Evolutionary conservation across 2,329 filamentous ascomycete species (phyloP).

Genomic region (Fragosphaeria purpurea): DNA sequence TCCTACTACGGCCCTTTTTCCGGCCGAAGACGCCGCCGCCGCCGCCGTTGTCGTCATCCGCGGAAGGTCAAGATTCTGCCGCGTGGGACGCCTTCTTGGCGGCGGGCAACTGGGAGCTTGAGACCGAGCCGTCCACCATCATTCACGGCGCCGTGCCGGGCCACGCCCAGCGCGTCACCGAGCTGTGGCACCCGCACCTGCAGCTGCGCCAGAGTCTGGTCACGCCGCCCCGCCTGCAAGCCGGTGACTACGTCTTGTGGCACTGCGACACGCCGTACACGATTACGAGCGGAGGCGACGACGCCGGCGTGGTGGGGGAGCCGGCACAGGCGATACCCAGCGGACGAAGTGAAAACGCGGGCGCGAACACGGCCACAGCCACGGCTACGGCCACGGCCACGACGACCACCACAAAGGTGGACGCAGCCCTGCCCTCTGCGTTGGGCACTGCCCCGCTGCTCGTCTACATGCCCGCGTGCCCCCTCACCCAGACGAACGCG

Average conservation of each 20-base stretch:
- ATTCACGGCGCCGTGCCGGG: constrained; percentile 49
- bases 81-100: constrained; percentile 41
- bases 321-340: not conserved
- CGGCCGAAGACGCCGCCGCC: constrained; percentile 26
- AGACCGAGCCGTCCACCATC: constrained; percentile 41
- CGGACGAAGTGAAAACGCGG: constrained; percentile 2
- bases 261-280: constrained; percentile 49
- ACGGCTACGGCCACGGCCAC: constrained; percentile 21
- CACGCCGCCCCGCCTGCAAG: constrained; percentile 43
- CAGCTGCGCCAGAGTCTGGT: constrained; percentile 42
- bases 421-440: not conserved
- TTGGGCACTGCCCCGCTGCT: constrained; percentile 38
- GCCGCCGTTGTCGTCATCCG: constrained; percentile 25
- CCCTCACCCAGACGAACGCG: constrained; percentile 47
- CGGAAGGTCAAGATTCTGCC: constrained; percentile 16
- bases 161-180: constrained; percentile 47
- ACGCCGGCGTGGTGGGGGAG: too few relatives aligned
- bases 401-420: not conserved
- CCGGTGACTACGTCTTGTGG: constrained; percentile 50
- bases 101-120: constrained; percentile 34
- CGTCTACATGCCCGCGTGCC: constrained; percentile 45
- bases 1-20: constrained; percentile 44
- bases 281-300: constrained; percentile 30
- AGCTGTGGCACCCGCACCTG: constrained; percentile 48
- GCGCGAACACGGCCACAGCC: constrained; percentile 2